Base-by-base conservation (phyloP, 306 rosid species). In the Oxytropis ochrocephala region DNA sequence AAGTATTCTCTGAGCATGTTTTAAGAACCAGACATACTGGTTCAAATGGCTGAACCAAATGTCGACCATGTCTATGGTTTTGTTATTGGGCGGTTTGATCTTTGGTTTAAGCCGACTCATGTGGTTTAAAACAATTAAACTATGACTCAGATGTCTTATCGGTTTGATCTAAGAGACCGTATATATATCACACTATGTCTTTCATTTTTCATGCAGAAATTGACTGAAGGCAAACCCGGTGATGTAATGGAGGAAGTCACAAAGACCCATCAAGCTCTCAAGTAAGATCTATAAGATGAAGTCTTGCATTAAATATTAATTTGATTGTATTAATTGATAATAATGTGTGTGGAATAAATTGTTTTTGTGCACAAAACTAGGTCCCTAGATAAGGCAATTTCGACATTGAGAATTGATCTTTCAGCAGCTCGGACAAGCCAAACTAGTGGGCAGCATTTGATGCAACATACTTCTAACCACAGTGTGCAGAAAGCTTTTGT, bases 191-290 rank as follows among this genome's bases (percentile, higher is more conserved):
- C 14, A 7, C 41, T 4, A 21, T 46, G 46, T 29, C 9, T 4
- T 50, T 11, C 3, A 0, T 9, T 10, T 19, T 41, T 52, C 4
- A 32, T 51, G 7, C 85, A 86, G 97, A 93, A 90, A 85, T 33
- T 93, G 78, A 77, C 74, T 29, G 94, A 90, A 81, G 88, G 78
- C 12, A 77, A 56, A 30, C 67, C 90, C 11, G 78, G 68, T 42
- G 89, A 85, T 62, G 79, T 90, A 44, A 75, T 82, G 86, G 91
- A 75, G 64, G 85, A 90, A 82, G 96, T 93, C 10, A 54, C 84
- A 5, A 88, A 86, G 81, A 86, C 98, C 33, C 98, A 88, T 68
- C 85, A 85, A 75, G 96, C 98, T 24, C 84, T 90, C 64, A 76
- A 79, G 98, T 87, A 75, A 81, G 79, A 43, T 7, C 11, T 41